phyloP scores from a whole-genome alignment of 306 rosid genomes.

The Dalbergia cultrata region DNA sequence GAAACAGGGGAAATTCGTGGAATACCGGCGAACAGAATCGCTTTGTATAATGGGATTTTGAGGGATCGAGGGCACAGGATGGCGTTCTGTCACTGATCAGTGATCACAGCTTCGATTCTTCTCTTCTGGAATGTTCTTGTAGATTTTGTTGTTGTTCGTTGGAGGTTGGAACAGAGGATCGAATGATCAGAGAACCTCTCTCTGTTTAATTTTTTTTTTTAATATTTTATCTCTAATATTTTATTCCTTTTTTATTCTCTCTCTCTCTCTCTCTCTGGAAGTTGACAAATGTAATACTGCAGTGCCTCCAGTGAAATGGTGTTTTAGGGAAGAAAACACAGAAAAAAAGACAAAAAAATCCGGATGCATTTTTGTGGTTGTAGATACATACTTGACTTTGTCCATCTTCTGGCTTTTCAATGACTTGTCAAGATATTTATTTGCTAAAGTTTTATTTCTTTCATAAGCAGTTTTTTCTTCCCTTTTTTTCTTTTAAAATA shows the following conservation, averaged over 20 bases:
- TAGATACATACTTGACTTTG: conserved; percentile 20
- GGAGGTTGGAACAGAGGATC: conserved; percentile 13
- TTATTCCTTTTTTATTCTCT: not conserved
- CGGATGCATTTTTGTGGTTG: conserved; percentile 30
- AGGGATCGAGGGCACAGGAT: conserved; percentile 51
- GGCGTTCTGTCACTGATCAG: conserved; percentile 45
- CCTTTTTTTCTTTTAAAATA: too few relatives aligned
- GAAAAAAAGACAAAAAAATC: not conserved
- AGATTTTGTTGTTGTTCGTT: not conserved
- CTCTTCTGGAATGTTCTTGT: not conserved
- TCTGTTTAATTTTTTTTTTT: not conserved
- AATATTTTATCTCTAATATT: not conserved
- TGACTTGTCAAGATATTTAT: not conserved
- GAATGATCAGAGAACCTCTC: not conserved
- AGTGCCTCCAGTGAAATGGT: not conserved
- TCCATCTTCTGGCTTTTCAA: not conserved
- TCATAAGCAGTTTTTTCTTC: too few relatives aligned
- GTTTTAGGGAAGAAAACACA: too few relatives aligned
- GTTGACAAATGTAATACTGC: not conserved
- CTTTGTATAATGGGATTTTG: conserved; percentile 55
- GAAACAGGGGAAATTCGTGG: conserved; percentile 10
- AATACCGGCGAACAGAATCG: conserved; percentile 56
- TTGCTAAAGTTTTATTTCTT: not conserved
- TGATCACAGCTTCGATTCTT: too few relatives aligned
- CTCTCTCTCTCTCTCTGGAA: too few relatives aligned